Percentiles rank a stretch among this genome's conserved stretches.
Evolutionary conservation across 805 yeast species (phyloP).

Genomic region (Suhomyces tanzawaensis): DNA sequence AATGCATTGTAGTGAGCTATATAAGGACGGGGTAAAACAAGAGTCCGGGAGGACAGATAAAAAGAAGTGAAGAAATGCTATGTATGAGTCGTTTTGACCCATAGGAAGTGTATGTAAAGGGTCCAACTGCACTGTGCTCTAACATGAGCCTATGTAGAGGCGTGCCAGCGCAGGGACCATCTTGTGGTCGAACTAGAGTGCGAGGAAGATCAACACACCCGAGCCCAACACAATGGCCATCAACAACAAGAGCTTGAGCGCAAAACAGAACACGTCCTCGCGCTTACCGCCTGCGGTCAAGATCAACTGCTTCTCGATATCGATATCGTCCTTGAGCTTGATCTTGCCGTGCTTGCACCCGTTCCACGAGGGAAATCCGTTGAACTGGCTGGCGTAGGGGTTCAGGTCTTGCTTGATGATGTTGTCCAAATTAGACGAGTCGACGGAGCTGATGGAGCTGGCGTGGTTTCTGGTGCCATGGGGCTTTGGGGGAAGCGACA

Average conservation of each 20-base stretch:
- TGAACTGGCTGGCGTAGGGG: conserved; percentile 3
- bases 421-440: conserved; percentile 11
- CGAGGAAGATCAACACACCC: conserved; percentile 35
- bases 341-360: conserved; percentile 19
- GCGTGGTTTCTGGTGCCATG: conserved; percentile 20
- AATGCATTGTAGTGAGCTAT: too few relatives aligned
- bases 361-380: not conserved
- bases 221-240: conserved; percentile 30
- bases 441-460: conserved; percentile 20
- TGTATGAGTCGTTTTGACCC: too few relatives aligned
- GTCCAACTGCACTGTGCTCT: too few relatives aligned
- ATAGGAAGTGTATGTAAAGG: too few relatives aligned
- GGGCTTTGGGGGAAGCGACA: conserved; percentile 7
- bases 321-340: conserved; percentile 27
- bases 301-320: conserved; percentile 37
- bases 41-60: too few relatives aligned
- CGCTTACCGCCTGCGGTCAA: conserved; percentile 37
- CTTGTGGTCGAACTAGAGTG: too few relatives aligned
- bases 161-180: too few relatives aligned
- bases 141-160: too few relatives aligned
- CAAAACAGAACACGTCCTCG: conserved; percentile 31
- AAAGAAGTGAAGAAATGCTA: too few relatives aligned
- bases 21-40: too few relatives aligned
- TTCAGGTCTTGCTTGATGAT: conserved; percentile 13
- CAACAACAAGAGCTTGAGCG: conserved; percentile 29